Conservation (phyloP, 768 basidiomycete genomes). For the Rhizopogon vesiculosus region DNA sequence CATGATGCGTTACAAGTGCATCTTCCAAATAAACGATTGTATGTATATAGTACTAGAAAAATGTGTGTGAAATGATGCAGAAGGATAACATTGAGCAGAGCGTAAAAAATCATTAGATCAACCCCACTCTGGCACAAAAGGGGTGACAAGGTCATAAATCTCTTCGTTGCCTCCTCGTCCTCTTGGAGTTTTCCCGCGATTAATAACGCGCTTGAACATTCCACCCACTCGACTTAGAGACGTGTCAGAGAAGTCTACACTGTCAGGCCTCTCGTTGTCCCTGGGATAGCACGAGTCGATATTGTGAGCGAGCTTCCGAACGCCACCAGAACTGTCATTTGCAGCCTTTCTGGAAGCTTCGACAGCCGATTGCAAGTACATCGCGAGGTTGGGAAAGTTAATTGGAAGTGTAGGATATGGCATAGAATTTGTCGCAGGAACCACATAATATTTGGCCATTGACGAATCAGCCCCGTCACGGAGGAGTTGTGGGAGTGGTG, state of each 20-base stretch:
- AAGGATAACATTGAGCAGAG: not conserved
- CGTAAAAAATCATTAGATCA: constrained; percentile 18
- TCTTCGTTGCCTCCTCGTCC: constrained; percentile 65
- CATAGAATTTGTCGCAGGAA: constrained; percentile 53
- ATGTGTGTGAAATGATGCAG: not conserved
- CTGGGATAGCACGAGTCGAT: constrained; percentile 63
- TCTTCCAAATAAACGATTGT: not conserved
- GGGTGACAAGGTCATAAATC: constrained; percentile 77
- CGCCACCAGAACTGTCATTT: constrained; percentile 54
- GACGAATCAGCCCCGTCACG: constrained; percentile 59
- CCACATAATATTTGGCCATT: constrained; percentile 65
- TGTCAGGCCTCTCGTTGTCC: constrained; percentile 20
- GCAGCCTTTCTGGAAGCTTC: constrained; percentile 61
- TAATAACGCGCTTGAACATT: constrained; percentile 58
- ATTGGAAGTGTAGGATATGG: constrained; percentile 74
- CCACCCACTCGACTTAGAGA: constrained; percentile 41
- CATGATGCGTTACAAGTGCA: not conserved
- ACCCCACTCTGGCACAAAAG: constrained; percentile 74
- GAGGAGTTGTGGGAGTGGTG: constrained; percentile 54
- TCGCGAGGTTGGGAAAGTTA: constrained; percentile 67
- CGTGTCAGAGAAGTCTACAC: constrained; percentile 31
- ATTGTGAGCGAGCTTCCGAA: constrained; percentile 66
- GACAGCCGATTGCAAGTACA: constrained; percentile 69
- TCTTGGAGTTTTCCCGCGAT: constrained; percentile 43
- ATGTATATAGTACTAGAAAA: not conserved